phyloP scores from a whole-genome alignment of 352 stramenopile genomes.

The Phytopythium delawarense region DNA sequence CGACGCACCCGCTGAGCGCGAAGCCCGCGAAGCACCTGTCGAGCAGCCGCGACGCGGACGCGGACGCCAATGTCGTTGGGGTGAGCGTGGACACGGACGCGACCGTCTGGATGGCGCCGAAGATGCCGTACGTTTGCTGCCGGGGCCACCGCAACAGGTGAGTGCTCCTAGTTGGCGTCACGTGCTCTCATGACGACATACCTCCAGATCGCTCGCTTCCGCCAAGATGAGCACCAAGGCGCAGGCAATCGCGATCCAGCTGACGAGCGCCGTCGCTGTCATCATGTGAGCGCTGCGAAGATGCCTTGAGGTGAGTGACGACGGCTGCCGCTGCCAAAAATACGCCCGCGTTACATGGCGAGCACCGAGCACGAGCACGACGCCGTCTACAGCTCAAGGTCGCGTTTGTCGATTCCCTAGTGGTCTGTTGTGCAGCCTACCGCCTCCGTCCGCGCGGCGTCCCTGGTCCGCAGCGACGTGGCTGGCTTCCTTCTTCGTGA shows the following conservation, averaged over 20 bases:
- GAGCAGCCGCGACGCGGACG: conserved; percentile 27
- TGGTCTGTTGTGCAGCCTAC: neutral
- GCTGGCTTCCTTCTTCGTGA: neutral
- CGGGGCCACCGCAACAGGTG: neutral
- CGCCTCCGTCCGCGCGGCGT: neutral
- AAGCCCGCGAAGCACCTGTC: conserved; percentile 66
- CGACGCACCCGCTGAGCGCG: conserved; percentile 48
- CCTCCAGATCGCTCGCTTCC: neutral
- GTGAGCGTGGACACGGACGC: neutral
- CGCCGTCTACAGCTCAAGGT: neutral
- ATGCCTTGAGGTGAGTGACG: neutral
- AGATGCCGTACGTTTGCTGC: conserved; percentile 55
- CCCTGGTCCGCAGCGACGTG: neutral
- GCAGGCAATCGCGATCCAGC: neutral
- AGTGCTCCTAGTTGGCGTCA: neutral
- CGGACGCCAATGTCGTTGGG: conserved; percentile 3
- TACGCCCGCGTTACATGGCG: neutral
- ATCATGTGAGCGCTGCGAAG: neutral
- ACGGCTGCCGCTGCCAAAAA: neutral
- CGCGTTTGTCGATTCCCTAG: neutral
- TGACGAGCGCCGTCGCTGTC: neutral
- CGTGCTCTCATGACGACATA: neutral
- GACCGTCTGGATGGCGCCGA: conserved; percentile 44
- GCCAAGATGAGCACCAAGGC: neutral
- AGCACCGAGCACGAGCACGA: neutral